These are phyloP conservation scores for Macadamia tetraphylla DNA, from an alignment of 164 flowering plant species.

Conservation along the genomic window DNA sequence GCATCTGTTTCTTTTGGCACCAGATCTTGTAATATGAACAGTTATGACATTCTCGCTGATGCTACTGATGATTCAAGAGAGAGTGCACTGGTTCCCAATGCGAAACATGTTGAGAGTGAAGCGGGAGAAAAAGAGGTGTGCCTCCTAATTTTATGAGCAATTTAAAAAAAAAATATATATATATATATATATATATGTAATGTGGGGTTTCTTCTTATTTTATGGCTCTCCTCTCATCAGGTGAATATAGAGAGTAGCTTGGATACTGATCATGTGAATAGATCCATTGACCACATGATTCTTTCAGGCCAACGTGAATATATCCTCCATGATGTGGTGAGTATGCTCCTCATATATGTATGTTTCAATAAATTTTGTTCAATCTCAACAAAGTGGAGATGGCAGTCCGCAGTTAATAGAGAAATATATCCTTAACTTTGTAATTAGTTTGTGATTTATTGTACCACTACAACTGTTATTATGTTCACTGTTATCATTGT, in stretches of 20 bases:
- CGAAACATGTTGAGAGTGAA: slow-evolving; percentile 8
- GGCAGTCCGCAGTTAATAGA: too few species aligned
- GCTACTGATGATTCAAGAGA: slow-evolving; percentile 18
- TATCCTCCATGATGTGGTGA: slow-evolving; percentile 8
- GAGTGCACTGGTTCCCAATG: slow-evolving; percentile 12
- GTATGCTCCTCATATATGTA: too few species aligned
- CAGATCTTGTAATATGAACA: slow-evolving; percentile 27
- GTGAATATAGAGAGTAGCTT: slow-evolving; percentile 11
- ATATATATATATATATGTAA: neutral
- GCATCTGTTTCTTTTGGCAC: slow-evolving; percentile 2
- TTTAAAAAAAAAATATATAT: neutral
- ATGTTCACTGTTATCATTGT: neutral
- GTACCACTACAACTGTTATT: neutral
- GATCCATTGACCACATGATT: slow-evolving; percentile 9
- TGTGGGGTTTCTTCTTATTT: neutral
- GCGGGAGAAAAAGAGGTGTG: slow-evolving; percentile 9
- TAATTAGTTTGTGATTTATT: too few species aligned
- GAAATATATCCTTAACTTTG: too few species aligned
- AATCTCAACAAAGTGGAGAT: too few species aligned
- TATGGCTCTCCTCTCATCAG: slow-evolving; percentile 7
- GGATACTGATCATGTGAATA: slow-evolving; percentile 13
- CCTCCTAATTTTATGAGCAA: neutral
- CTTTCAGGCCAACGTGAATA: slow-evolving; percentile 14
- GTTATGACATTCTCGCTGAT: slow-evolving; percentile 7
- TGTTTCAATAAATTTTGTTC: too few species aligned